These are phyloP conservation scores for Candida loeiensis DNA, from an alignment of 805 yeast genomes.

Conservation along the genomic window DNA sequence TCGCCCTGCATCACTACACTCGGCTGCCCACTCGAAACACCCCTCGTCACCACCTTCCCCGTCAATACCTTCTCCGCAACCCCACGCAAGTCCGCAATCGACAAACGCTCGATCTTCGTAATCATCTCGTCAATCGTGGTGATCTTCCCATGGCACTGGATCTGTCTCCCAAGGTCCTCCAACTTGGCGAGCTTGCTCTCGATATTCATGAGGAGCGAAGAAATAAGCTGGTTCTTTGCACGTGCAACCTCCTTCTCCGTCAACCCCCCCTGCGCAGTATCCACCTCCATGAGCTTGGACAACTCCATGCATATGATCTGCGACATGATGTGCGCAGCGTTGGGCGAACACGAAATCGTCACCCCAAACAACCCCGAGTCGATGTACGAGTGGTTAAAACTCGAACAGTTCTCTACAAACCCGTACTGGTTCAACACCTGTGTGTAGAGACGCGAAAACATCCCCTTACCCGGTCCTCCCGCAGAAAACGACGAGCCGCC, in stretches of 20 bases:
- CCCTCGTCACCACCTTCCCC: conserved; percentile 53
- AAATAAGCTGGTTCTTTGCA: conserved; percentile 88
- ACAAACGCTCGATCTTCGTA: conserved; percentile 62
- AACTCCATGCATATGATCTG: conserved; percentile 61
- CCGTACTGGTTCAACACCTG: conserved; percentile 89
- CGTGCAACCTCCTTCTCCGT: conserved; percentile 72
- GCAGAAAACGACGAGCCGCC: conserved; percentile 98
- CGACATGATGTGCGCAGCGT: conserved; percentile 79
- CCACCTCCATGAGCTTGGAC: conserved; percentile 31
- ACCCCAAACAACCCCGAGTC: conserved; percentile 92
- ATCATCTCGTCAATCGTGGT: conserved; percentile 82
- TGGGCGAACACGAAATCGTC: conserved; percentile 77
- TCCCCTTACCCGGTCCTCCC: conserved; percentile 99
- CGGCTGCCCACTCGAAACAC: conserved; percentile 55
- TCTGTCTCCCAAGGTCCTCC: conserved; percentile 94
- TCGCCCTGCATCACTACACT: conserved; percentile 88
- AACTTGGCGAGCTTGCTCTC: conserved; percentile 91
- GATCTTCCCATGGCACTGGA: conserved; percentile 75
- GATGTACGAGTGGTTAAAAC: conserved; percentile 85
- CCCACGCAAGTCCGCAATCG: conserved; percentile 61
- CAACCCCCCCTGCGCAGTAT: conserved; percentile 50
- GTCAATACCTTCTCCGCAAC: conserved; percentile 77
- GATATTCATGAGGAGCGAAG: conserved; percentile 85
- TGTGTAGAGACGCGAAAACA: conserved; percentile 92
- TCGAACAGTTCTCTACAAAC: conserved; percentile 81